Conservation (phyloP, 306 rosid species). For the Cucurbita ficifolia region DNA sequence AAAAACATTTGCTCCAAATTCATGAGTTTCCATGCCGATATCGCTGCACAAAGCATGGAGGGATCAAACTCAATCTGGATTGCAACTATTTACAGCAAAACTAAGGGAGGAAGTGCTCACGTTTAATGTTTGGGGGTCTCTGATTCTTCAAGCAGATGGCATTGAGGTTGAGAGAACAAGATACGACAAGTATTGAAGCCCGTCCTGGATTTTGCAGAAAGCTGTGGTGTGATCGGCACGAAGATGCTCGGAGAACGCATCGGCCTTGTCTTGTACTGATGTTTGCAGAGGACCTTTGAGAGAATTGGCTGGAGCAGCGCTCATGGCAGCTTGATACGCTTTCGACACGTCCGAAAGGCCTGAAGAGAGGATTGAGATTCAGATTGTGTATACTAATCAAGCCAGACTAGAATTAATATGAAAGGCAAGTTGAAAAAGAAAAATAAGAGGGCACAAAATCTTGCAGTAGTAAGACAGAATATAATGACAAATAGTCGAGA, state of each 20-base stretch:
- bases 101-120: background rate
- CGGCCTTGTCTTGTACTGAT: slow-evolving; percentile 57
- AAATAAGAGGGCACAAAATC: background rate
- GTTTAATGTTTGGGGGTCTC: background rate
- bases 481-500: background rate
- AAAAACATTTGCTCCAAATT: slow-evolving; percentile 8
- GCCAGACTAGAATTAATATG: background rate
- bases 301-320: slow-evolving; percentile 43
- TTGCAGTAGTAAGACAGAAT: background rate
- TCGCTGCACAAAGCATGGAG: background rate
- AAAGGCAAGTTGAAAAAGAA: background rate
- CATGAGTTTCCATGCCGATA: background rate
- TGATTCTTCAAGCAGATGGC: slow-evolving; percentile 39
- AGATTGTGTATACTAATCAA: background rate
- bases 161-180: slow-evolving; percentile 70
- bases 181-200: slow-evolving; percentile 57
- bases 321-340: slow-evolving; percentile 74
- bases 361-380: slow-evolving; percentile 9
- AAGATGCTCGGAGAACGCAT: slow-evolving; percentile 46
- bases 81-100: slow-evolving; percentile 3
- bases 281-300: slow-evolving; percentile 32
- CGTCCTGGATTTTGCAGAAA: slow-evolving; percentile 67
- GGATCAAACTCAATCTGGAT: background rate
- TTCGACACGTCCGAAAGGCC: slow-evolving; percentile 87
- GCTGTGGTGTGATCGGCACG: slow-evolving; percentile 61